phyloP scores from a whole-genome alignment of 164 flowering plant species.

The Magnolia kwangsiensis region DNA sequence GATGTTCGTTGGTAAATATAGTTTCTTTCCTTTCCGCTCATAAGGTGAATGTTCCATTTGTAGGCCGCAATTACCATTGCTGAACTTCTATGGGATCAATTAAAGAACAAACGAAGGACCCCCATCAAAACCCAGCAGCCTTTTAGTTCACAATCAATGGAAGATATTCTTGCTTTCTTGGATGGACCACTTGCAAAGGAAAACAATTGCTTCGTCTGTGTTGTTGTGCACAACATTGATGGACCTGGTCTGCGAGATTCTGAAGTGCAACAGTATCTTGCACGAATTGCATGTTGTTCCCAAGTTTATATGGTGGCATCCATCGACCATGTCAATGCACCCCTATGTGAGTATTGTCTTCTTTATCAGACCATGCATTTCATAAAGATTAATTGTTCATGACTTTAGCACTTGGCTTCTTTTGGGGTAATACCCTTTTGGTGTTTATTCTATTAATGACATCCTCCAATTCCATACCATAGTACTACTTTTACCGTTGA shows the following conservation, averaged over 20 bases:
- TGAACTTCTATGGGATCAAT: constrained; percentile 67
- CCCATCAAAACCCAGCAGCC: constrained; percentile 54
- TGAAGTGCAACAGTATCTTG: constrained; percentile 82
- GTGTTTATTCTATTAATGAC: neutral
- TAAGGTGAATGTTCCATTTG: constrained; percentile 13
- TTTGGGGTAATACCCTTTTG: neutral
- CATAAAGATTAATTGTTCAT: neutral
- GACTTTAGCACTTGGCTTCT: neutral
- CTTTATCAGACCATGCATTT: neutral
- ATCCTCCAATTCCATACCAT: neutral
- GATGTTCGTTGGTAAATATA: neutral
- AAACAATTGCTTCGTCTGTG: constrained; percentile 53
- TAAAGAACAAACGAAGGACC: constrained; percentile 41
- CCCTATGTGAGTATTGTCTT: constrained; percentile 59
- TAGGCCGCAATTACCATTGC: constrained; percentile 70
- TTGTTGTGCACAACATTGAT: constrained; percentile 84
- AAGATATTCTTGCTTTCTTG: constrained; percentile 70
- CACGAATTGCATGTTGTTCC: constrained; percentile 76
- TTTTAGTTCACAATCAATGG: constrained; percentile 65
- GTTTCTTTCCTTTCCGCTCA: neutral
- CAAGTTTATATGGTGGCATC: constrained; percentile 82
- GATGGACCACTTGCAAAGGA: constrained; percentile 49
- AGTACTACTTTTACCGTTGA: neutral
- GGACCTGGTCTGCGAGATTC: constrained; percentile 88
- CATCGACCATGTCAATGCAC: constrained; percentile 88